These are phyloP conservation scores for Centella asiatica DNA, from an alignment of 129 eudicot species.

Conservation along the genomic window DNA sequence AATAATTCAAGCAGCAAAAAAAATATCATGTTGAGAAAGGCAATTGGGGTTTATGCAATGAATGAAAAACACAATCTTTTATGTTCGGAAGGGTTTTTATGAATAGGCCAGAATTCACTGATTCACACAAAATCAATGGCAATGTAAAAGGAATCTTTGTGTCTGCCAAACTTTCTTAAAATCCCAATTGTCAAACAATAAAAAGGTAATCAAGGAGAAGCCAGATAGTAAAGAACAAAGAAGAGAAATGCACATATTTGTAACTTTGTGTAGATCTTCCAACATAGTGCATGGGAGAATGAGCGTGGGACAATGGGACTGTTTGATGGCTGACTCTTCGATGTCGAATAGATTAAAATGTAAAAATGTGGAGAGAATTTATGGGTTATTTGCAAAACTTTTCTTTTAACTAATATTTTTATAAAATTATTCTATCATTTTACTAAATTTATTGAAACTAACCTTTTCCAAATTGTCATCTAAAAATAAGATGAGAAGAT, in stretches of 20 bases:
- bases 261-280: constrained; percentile 18
- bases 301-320: neutral
- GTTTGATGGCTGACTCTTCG: neutral
- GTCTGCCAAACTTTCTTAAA: constrained; percentile 13
- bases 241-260: constrained; percentile 24
- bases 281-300: constrained; percentile 18
- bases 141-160: constrained; percentile 21
- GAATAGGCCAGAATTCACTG: constrained; percentile 16
- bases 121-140: neutral
- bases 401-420: too few relatives aligned
- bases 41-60: too few relatives aligned
- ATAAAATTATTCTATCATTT: too few relatives aligned
- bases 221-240: constrained; percentile 18
- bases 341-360: neutral
- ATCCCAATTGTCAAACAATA: constrained; percentile 16
- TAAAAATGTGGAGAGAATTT: too few relatives aligned
- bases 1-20: neutral
- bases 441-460: too few relatives aligned
- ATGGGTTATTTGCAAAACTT: too few relatives aligned
- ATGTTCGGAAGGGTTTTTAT: constrained; percentile 8
- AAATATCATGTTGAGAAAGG: neutral
- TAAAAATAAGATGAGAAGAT: too few relatives aligned
- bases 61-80: neutral
- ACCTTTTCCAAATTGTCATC: too few relatives aligned
- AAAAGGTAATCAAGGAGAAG: neutral